A percentile compares a stretch with the other conserved stretches of the same genome.
phyloP scores from a whole-genome alignment of 257 asterid genomes.

The Eustoma russellianum region DNA sequence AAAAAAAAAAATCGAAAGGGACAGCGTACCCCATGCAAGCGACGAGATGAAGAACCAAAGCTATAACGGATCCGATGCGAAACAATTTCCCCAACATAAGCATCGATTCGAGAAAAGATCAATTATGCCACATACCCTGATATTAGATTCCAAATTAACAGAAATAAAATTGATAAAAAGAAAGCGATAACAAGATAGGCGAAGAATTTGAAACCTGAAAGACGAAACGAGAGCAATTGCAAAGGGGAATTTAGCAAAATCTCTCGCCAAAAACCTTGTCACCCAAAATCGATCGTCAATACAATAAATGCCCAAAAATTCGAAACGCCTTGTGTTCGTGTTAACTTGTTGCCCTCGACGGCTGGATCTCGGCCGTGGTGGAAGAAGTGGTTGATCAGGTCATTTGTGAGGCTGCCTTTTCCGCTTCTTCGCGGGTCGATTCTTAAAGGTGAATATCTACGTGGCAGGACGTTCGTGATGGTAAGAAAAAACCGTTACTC shows the following conservation, averaged over 20 bases:
- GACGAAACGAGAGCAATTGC: constrained; percentile 18
- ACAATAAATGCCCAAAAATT: background rate
- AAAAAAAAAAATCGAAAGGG: constrained; percentile 5
- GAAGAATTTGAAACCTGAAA: constrained; percentile 12
- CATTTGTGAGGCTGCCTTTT: no score
- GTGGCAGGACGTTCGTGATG: no score
- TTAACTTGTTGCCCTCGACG: no score
- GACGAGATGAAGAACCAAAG: constrained; percentile 40
- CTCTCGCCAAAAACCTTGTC: constrained; percentile 13
- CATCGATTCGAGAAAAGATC: constrained; percentile 37
- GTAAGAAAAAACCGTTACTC: no score
- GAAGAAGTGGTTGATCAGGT: no score
- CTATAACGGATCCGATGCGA: constrained; percentile 50
- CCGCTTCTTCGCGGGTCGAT: no score
- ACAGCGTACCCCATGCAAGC: constrained; percentile 77
- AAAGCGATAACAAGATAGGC: no score
- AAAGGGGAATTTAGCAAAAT: constrained; percentile 4
- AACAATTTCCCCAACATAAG: constrained; percentile 46
- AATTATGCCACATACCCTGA: constrained; percentile 29
- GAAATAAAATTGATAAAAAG: background rate
- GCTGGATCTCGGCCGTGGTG: no score
- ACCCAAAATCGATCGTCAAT: constrained; percentile 17
- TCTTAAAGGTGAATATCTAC: no score
- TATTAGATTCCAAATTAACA: constrained; percentile 6
- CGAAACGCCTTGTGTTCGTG: background rate